Base-by-base conservation (phyloP, 768 basidiomycete genomes). In the Paxillus involutus region DNA sequence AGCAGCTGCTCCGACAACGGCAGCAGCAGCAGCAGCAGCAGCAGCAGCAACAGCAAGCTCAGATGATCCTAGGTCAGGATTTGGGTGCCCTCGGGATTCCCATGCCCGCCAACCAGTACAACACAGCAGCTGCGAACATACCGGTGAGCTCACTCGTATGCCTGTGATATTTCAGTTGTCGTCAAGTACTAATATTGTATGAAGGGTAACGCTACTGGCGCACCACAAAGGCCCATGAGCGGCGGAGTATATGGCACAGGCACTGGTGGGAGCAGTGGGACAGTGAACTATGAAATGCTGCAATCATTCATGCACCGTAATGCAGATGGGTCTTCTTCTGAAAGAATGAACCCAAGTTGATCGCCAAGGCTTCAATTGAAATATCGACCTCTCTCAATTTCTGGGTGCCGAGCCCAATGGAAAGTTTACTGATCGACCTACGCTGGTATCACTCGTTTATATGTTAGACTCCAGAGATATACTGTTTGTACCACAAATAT, bases 261-360 rank as follows among this genome's bases (percentile, higher is more conserved):
- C 32, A 33, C 41, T 16, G 45, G 59, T 44, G 41, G 51, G 16
- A 49, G 48, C 0, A 50, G 60, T 12, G 60, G 66, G 17, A 63
- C 63, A 2, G 62, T 77, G 49, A 75, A 70, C 59, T 65, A 58
- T 10, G 75, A 77, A 57, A 74, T 78, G 73, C 29, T 78, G 60
- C 76, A 77, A 63, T 78, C 77, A 21, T 78, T 77, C 56, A 77
- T 77, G 70, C 74, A 76, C 47, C 67, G 75, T 16, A 74, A 49
- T 51, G 69, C 60, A 32, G 73, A 74, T 4, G 71, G 70, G 54
- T 58, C 65, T 35, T 43, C 57, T 19, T 58, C 62, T 8, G 59
- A 67, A 52, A 58, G 61, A 26, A 57, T 55, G 53, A 55, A 59
- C 16, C 24, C 53, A 4, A 53, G 69, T 30, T 56, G 58, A 58